Evolutionary conservation across 305 asterid species (phyloP).

Genomic region (Fraxinus ornus): DNA sequence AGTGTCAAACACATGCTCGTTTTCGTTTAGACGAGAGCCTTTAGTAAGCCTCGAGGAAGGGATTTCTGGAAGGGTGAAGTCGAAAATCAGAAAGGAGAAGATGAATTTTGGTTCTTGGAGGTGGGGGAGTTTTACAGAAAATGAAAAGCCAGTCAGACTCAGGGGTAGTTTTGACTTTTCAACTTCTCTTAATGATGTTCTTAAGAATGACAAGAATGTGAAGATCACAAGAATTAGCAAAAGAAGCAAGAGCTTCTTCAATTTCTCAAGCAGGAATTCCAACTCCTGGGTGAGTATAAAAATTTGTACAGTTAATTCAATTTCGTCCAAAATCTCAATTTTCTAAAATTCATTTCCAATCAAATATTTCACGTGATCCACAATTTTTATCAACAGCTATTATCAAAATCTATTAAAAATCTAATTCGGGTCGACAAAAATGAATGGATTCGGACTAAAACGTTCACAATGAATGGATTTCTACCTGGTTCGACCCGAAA

Average conservation of each 20-base stretch:
- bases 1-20: constrained; percentile 39
- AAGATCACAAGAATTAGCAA: constrained; percentile 40
- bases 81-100: constrained; percentile 20
- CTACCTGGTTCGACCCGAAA: neutral
- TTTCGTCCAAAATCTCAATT: too few species aligned
- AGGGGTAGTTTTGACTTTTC: constrained; percentile 43
- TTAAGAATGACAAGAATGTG: constrained; percentile 25
- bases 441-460: neutral
- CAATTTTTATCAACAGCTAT: neutral
- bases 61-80: neutral
- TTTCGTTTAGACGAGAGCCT: constrained; percentile 40
- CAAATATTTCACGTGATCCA: too few species aligned
- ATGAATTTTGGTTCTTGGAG: constrained; percentile 32
- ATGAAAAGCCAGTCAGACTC: constrained; percentile 2
- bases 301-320: neutral
- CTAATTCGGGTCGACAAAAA: neutral
- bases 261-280: constrained; percentile 41
- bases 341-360: too few species aligned
- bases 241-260: constrained; percentile 47
- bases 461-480: neutral
- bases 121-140: constrained; percentile 52
- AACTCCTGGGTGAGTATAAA: constrained; percentile 38
- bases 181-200: constrained; percentile 23
- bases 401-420: too few species aligned
- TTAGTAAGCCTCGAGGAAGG: constrained; percentile 27